These are phyloP conservation scores for Daldinia sp. DNA, from an alignment of 2,329 filamentous ascomycete genomes.

Conservation along the genomic window DNA sequence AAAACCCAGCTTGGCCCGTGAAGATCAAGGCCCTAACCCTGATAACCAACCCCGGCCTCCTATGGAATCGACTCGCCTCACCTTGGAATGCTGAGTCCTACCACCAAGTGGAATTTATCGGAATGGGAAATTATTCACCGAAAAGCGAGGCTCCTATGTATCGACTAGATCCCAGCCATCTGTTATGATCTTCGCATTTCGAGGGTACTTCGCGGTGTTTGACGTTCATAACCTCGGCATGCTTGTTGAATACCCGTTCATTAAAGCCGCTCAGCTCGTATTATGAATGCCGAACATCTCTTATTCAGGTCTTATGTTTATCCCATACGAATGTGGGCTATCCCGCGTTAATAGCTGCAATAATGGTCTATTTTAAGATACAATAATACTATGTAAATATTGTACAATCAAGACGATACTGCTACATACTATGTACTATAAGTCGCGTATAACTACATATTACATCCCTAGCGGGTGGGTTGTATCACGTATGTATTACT, in stretches of 20 bases:
- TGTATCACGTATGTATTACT: conserved; percentile 21
- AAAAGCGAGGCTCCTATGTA: conserved; percentile 25
- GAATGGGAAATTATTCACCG: conserved; percentile 27
- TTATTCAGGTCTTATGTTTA: conserved; percentile 19
- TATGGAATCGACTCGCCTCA: conserved; percentile 13
- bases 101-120: conserved; percentile 13
- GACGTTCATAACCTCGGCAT: conserved; percentile 12
- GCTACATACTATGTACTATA: neutral
- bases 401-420: conserved; percentile 1
- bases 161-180: conserved; percentile 13
- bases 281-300: conserved; percentile 20
- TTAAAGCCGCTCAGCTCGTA: conserved; percentile 24
- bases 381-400: conserved; percentile 6
- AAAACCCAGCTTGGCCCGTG: conserved; percentile 12
- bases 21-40: conserved; percentile 30
- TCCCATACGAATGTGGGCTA: conserved; percentile 1
- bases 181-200: conserved; percentile 13
- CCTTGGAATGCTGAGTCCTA: conserved; percentile 14
- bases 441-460: neutral
- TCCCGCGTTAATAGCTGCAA: neutral
- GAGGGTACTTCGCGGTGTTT: conserved; percentile 13
- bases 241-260: conserved; percentile 1
- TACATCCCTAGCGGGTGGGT: conserved; percentile 20
- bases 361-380: conserved; percentile 30
- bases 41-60: conserved; percentile 11